These are phyloP conservation scores for Lepiota venenata DNA, from an alignment of 768 basidiomycete genomes.

Conservation along the genomic window DNA sequence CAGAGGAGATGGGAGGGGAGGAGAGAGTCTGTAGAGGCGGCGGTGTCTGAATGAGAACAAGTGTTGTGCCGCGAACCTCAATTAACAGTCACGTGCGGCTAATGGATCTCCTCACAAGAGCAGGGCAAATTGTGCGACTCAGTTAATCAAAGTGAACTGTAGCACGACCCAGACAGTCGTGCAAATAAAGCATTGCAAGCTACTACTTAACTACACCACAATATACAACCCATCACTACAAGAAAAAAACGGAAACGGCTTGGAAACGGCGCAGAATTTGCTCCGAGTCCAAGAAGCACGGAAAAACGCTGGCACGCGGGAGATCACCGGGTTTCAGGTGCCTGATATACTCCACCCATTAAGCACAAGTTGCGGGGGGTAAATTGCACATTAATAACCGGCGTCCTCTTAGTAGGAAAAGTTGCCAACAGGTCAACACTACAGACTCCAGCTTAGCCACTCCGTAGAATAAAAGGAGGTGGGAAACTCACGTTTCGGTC, in stretches of 20 bases:
- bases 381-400: constrained; percentile 89
- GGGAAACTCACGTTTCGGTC: constrained; percentile 65
- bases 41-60: constrained; percentile 5
- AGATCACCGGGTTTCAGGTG: constrained; percentile 47
- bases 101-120: not conserved
- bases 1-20: constrained; percentile 1
- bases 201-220: not conserved
- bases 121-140: not conserved
- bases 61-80: constrained; percentile 9
- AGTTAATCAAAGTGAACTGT: not conserved
- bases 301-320: not conserved
- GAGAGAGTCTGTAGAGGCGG: not conserved
- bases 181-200: not conserved
- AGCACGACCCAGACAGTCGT: not conserved
- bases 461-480: not conserved
- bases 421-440: constrained; percentile 87
- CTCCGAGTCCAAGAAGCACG: constrained; percentile 3
- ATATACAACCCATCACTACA: not conserved
- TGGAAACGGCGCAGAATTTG: not conserved
- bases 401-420: constrained; percentile 95
- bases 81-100: constrained; percentile 11
- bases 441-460: constrained; percentile 13
- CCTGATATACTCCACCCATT: constrained; percentile 72
- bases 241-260: not conserved
- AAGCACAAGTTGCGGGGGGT: constrained; percentile 93